Evolutionary conservation across 306 rosid genomes (phyloP), one percentile per base, ranked within the genome.

Genomic region (Citrullus colocynthis): DNA sequence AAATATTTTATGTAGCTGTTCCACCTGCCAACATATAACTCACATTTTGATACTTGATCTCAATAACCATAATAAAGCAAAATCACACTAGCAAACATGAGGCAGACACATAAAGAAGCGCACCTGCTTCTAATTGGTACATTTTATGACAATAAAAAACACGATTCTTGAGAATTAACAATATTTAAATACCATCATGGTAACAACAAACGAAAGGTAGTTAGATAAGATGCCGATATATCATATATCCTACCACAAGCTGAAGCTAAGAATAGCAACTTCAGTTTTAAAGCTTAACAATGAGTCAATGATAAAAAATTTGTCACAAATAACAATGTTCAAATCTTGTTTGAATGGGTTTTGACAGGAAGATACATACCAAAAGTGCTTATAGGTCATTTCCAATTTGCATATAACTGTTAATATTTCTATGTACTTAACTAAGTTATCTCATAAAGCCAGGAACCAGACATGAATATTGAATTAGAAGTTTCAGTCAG

Each of bases 1-100:
- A 82, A 93, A 93, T 83, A 93, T 93, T 85, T 90, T 93, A 85
- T 93, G 98, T 49, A 93, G 80, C 83, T 93, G 98, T 84, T 93
- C 98, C 83, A 93, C 98, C 98, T 93, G 79, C 77, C 77, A 88
- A 80, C 51, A 60, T n/a, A 80, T 59, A 78, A 77, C 76, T 62
- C 63, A 73, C 58, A 66, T 60, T 74, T 71, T 20, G 70, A 78
- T n/a, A 79, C 62, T 81, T 66, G 34, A 32, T 62, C 55, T 74
- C 30, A 8, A 55, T n/a, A 71, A 80, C 61, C 80, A 78, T 39
- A 48, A 78, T 71, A 63, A 21, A 3, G 73, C 48, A 20, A 51
- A 44, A 51, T 69, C 64, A 37, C 10, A 48, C 58, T 21, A 67
- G 65, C 79, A 70, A 65, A 72, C 69, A 7, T 54, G 64, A 41